A percentile compares a stretch with the other conserved stretches of the same genome.
Evolutionary conservation across 257 asterid genomes (phyloP).

Genomic region (Mitragyna speciosa): DNA sequence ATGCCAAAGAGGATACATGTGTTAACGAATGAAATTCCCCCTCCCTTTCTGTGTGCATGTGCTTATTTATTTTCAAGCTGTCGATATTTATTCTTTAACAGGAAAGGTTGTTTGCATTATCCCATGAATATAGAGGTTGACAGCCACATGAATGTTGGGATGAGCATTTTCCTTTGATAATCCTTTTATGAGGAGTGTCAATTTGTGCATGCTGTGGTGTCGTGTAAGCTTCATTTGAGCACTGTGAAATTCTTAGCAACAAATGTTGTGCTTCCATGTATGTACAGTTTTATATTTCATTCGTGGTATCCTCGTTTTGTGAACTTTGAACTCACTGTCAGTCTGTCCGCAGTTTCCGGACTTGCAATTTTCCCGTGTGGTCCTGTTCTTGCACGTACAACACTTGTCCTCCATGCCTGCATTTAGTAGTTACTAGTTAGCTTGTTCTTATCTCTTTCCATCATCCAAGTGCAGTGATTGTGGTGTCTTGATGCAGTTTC

Average conservation of each 20-base stretch:
- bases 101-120: too few relatives aligned
- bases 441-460: background rate
- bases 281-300: background rate
- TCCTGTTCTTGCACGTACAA: background rate
- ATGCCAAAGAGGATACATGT: conserved; percentile 68
- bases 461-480: background rate
- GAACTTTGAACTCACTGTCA: background rate
- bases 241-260: background rate
- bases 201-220: background rate
- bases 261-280: background rate
- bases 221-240: background rate
- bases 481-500: background rate
- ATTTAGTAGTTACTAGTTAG: background rate
- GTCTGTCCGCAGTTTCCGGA: background rate
- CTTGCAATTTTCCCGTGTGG: background rate
- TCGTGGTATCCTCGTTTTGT: background rate
- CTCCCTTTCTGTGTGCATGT: too few relatives aligned
- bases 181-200: background rate
- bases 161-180: too few relatives aligned
- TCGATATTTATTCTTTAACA: too few relatives aligned
- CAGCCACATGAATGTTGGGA: too few relatives aligned
- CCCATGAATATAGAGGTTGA: too few relatives aligned
- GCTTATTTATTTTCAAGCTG: too few relatives aligned
- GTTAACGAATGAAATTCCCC: too few relatives aligned
- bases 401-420: background rate